These are phyloP conservation scores for Cladosporium sp. DNA, from an alignment of 2,329 filamentous ascomycete genomes.

Conservation along the genomic window DNA sequence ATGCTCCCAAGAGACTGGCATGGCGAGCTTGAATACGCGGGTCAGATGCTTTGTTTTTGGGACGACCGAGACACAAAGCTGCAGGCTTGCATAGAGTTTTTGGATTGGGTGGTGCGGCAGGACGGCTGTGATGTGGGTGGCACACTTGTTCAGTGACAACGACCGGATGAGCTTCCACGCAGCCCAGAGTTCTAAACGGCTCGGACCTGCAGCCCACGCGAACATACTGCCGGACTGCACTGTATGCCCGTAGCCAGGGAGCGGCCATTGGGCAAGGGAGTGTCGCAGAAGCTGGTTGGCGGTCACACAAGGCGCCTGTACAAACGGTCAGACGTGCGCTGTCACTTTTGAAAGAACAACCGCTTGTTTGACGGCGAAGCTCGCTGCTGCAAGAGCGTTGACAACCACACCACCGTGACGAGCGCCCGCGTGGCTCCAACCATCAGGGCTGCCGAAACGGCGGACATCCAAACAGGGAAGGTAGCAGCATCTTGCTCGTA, in stretches of 20 bases:
- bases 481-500: not conserved
- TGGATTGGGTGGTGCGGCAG: not conserved
- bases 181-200: slow-evolving; percentile 15
- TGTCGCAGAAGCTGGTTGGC: slow-evolving; percentile 11
- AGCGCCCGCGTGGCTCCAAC: slow-evolving; percentile 13
- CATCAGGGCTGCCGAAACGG: slow-evolving; percentile 8
- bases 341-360: slow-evolving; percentile 6
- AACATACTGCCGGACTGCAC: slow-evolving; percentile 6
- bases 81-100: slow-evolving; percentile 3
- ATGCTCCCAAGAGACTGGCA: not conserved
- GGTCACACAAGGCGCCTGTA: slow-evolving; percentile 18
- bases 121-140: slow-evolving; percentile 8
- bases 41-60: slow-evolving; percentile 3
- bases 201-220: slow-evolving; percentile 17
- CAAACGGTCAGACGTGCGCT: slow-evolving; percentile 17
- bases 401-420: not conserved
- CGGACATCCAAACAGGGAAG: slow-evolving; percentile 10
- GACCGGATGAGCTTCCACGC: not conserved
- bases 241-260: slow-evolving; percentile 7
- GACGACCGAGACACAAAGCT: not conserved
- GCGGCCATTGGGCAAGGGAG: slow-evolving; percentile 1
- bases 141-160: slow-evolving; percentile 10
- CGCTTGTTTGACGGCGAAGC: slow-evolving; percentile 18
- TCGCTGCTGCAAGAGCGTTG: slow-evolving; percentile 18
- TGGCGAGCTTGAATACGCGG: slow-evolving; percentile 5